Percentiles rank a stretch among this genome's conserved stretches.
phyloP scores from a whole-genome alignment of 441 rosid genomes.

The Macaranga tanarius region DNA sequence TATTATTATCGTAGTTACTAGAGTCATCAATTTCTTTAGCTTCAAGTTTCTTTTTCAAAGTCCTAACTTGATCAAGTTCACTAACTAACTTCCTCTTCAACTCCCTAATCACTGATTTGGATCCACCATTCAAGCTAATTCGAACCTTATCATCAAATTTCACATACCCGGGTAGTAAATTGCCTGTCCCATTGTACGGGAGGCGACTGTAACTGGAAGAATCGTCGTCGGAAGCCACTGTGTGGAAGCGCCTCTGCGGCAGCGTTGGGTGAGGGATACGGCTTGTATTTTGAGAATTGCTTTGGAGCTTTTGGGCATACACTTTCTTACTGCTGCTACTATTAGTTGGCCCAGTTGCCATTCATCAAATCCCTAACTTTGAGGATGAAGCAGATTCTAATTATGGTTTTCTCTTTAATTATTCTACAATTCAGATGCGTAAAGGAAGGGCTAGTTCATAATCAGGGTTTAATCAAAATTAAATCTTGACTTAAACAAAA shows the following conservation, averaged over 20 bases:
- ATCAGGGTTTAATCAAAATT: neutral
- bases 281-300: slow-evolving; percentile 19
- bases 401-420: neutral
- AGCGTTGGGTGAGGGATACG: slow-evolving; percentile 19
- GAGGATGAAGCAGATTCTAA: neutral
- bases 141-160: slow-evolving; percentile 45
- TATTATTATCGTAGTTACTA: slow-evolving; percentile 12
- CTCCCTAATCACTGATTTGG: slow-evolving; percentile 50
- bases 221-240: slow-evolving; percentile 43
- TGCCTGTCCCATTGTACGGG: slow-evolving; percentile 29
- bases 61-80: slow-evolving; percentile 75
- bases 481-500: too few relatives aligned
- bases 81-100: slow-evolving; percentile 59
- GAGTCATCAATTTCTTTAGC: slow-evolving; percentile 31
- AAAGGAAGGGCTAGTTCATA: neutral
- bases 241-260: slow-evolving; percentile 7
- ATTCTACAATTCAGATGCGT: neutral
- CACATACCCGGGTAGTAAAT: slow-evolving; percentile 34
- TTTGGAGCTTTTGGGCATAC: slow-evolving; percentile 33
- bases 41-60: slow-evolving; percentile 56
- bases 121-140: slow-evolving; percentile 51
- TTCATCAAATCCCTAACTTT: slow-evolving; percentile 29
- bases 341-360: slow-evolving; percentile 38
- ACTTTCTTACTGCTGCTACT: slow-evolving; percentile 32
- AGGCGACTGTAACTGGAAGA: slow-evolving; percentile 39